Evolutionary conservation across 192 early-diverging fungal genomes (phyloP), one percentile per base, ranked within the genome.

Genomic region (Gigaspora rosea): DNA sequence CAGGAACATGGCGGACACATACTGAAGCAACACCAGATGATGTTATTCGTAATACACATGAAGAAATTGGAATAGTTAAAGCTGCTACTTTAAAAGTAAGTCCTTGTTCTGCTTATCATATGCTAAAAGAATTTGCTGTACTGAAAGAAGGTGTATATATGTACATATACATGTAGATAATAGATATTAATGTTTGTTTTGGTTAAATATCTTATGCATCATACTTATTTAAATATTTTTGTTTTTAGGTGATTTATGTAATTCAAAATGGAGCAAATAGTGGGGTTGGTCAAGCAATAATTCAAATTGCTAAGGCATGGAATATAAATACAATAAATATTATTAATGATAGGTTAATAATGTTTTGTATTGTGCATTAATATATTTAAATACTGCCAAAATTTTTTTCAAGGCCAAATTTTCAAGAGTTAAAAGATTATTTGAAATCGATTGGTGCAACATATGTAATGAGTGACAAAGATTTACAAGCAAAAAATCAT

Each of bases 11-110:
- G 97, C 82, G 92, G 20, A 92, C 91, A 9, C 89, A 91, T 70
- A 90, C 91, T 4, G 73, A 83, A 15, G 84, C 84, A 1, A 72
- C 70, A 3, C 77, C 84, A 1, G 58, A 54, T 1, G 86, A 91
- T 18, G 68, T 93, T 0, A 59, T 87, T 8, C 85, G 78, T 20
- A 72, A 91, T 1, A 80, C 82, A 41, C 66, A 85, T n/a, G 35
- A 54, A 0, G 46, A 51, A 36, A 75, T 86, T 10, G 76, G 80
- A 48, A 51, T 68, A 27, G 75, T 94, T 15, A 84, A 88, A 49
- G 90, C 91, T 11, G 94, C 94, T 4, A 95, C 93, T 0, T 78
- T 98, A 47, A 88, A 90, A 11, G 95, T 99, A 18, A 98, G 98
- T 75, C 88, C 89, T 16, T 88, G 85, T 74, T 90, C 91, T 12